A percentile compares a stretch with the other conserved stretches of the same genome.
These are phyloP conservation scores for Luffa aegyptiaca DNA, from an alignment of 306 rosid species.

Conservation along the genomic window DNA sequence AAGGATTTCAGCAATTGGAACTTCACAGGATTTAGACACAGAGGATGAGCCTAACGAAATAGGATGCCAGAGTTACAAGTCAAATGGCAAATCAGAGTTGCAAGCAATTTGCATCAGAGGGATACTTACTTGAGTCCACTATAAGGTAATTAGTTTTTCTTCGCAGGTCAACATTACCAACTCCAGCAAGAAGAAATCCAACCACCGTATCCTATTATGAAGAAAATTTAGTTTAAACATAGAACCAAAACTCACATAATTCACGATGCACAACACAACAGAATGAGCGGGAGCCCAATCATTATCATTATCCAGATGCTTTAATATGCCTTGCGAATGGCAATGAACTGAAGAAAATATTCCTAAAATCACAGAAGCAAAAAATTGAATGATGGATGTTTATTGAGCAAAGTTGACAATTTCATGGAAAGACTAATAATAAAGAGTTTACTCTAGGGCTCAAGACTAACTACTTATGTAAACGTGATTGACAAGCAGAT, in stretches of 20 bases:
- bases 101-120: neutral
- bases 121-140: constrained; percentile 78
- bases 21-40: neutral
- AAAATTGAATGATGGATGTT: neutral
- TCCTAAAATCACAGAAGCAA: neutral
- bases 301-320: constrained; percentile 3
- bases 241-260: neutral
- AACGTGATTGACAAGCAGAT: neutral
- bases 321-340: neutral
- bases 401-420: neutral
- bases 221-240: neutral
- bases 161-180: constrained; percentile 86
- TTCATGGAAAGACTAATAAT: neutral
- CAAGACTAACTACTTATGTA: neutral
- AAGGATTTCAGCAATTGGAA: neutral
- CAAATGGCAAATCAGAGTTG: neutral
- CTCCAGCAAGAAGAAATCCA: constrained; percentile 95
- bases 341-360: neutral
- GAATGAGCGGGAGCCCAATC: neutral
- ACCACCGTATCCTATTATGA: constrained; percentile 67
- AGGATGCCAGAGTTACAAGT: neutral
- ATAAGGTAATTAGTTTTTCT: constrained; percentile 90
- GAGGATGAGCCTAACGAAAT: neutral
- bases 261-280: neutral
- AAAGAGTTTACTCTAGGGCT: neutral